Evolutionary conservation across 1,284 basidiomycete species (phyloP).

Genomic region (Pascua sp.): DNA sequence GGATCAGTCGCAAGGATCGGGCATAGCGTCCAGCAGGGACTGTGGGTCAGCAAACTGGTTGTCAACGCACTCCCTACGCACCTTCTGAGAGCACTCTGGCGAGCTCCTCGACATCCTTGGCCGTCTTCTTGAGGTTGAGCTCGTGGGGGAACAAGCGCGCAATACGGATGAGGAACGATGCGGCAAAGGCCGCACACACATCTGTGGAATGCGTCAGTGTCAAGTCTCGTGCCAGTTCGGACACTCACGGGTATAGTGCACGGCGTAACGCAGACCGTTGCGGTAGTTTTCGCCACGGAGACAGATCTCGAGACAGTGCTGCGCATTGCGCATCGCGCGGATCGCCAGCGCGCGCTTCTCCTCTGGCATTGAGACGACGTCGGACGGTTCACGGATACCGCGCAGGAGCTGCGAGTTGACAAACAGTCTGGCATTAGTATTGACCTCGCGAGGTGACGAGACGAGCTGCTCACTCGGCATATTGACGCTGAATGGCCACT

Average conservation of each 20-base stretch:
- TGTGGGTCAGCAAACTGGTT: conserved; percentile 44
- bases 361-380: conserved; percentile 45
- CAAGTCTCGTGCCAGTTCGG: too few relatives aligned
- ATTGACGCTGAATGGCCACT: conserved; percentile 43
- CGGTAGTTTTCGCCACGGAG: conserved; percentile 58
- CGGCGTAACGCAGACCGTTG: conserved; percentile 78
- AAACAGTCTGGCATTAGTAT: conserved; percentile 31
- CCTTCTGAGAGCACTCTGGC: conserved; percentile 70
- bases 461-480: conserved; percentile 28
- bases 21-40: conserved; percentile 88
- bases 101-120: conserved; percentile 71
- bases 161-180: conserved; percentile 79
- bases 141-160: conserved; percentile 81
- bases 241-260: conserved; percentile 52
- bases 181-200: conserved; percentile 86
- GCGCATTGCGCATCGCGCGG: conserved; percentile 49
- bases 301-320: conserved; percentile 46
- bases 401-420: conserved; percentile 49
- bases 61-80: too few relatives aligned
- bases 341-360: conserved; percentile 48
- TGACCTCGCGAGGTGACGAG: conserved; percentile 6
- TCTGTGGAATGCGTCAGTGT: conserved; percentile 58
- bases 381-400: conserved; percentile 45
- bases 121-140: conserved; percentile 70
- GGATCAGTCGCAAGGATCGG: conserved; percentile 76